phyloP scores from a whole-genome alignment of 2,329 filamentous ascomycete species.

The Dryadomyces sulphureus region DNA sequence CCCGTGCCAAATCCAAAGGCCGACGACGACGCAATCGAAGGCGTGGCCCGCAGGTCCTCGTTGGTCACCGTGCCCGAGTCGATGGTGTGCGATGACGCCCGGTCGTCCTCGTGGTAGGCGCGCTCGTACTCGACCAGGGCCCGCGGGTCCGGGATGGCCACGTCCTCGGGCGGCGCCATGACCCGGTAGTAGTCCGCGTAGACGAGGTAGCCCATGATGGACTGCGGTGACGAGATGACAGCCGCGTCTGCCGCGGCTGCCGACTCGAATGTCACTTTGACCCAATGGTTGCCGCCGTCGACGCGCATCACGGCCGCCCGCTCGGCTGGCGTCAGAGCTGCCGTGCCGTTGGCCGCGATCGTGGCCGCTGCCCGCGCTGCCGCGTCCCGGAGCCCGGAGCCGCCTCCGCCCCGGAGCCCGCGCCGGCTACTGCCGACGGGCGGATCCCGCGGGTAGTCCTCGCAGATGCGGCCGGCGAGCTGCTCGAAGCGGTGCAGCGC shows the following conservation, averaged over 20 bases:
- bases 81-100: slow-evolving; percentile 38
- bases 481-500: slow-evolving; percentile 80
- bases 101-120: slow-evolving; percentile 13
- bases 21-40: slow-evolving; percentile 28
- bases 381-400: slow-evolving; percentile 55
- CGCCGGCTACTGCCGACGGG: slow-evolving; percentile 39
- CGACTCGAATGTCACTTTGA: slow-evolving; percentile 72
- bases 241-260: slow-evolving; percentile 56
- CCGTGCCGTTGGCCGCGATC: slow-evolving; percentile 26
- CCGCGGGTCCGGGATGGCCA: slow-evolving; percentile 41
- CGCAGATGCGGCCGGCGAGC: slow-evolving; percentile 73
- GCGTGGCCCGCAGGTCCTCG: slow-evolving; percentile 14
- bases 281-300: slow-evolving; percentile 80
- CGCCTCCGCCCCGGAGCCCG: slow-evolving; percentile 43
- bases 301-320: slow-evolving; percentile 58
- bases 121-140: slow-evolving; percentile 11
- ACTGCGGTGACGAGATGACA: slow-evolving; percentile 54
- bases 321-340: slow-evolving; percentile 54
- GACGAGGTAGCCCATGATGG: slow-evolving; percentile 54
- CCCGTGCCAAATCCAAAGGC: slow-evolving; percentile 7
- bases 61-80: slow-evolving; percentile 39
- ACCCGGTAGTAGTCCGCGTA: slow-evolving; percentile 57
- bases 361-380: slow-evolving; percentile 35
- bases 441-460: slow-evolving; percentile 84
- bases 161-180: slow-evolving; percentile 47